Base-by-base conservation (phyloP, 106 monocot species). In the Allium cepa region DNA sequence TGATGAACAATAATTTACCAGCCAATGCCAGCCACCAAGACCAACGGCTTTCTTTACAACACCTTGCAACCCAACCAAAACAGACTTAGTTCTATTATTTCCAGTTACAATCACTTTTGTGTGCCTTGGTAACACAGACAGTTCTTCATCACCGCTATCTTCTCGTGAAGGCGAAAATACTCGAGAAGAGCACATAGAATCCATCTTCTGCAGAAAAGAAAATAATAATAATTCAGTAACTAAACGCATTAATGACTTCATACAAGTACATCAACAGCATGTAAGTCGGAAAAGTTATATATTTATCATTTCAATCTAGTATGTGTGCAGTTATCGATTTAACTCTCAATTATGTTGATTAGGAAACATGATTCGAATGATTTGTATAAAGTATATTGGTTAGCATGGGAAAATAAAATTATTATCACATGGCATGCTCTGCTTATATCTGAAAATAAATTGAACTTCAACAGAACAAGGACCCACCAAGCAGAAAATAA, bases 21-120 rank as follows among this genome's bases (percentile, higher is more conserved):
- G 74, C 85, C 88, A 93, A 71, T 93, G 93, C 93, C 93, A 93
- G 14, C 93, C 93, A 49, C 93, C 92, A 57, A 92, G 80, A 59
- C 92, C 92, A 56, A 88, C 88, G 53, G 90, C 86, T 71, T 91
- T 91, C 86, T 90, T 90, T 22, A 92, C 92, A 60, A 93, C 92
- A 62, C 92, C 92, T 68, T 93, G 92, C 51, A 93, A 73, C 4
- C 92, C 92, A 46, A 93, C 92, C 58, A 93, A 66, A 60, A 93
- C 92, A 18, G 92, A 93, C 71, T 93, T 93, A 13, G 92, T 93
- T 72, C 92, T 66, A 68, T 88, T 93, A 72, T 93, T 93, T 46
- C 92, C 92, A 63, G 88, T 93, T 1, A 93, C 92, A 28, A 93
- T 83, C 26, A 93, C 92, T 73, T 93, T 93, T 1, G 92, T 93